These are phyloP conservation scores for Lumnitzera littorea DNA, from an alignment of 345 rosid genomes.

Conservation along the genomic window DNA sequence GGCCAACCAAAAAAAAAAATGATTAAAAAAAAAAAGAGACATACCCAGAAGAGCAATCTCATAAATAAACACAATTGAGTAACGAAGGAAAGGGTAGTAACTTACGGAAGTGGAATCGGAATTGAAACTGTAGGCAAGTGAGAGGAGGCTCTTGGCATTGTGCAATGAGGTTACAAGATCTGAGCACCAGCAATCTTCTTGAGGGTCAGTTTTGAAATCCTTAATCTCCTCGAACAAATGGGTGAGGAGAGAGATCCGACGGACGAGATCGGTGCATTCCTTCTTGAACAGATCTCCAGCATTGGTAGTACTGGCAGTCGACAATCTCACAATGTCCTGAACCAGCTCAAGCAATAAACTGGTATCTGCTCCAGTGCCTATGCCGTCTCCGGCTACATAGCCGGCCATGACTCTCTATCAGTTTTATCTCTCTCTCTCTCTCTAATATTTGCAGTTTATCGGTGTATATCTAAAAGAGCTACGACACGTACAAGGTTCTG, in stretches of 20 bases:
- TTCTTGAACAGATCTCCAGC: conserved; percentile 37
- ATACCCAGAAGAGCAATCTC: too few relatives aligned
- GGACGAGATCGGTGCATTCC: conserved; percentile 74
- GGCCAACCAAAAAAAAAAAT: too few relatives aligned
- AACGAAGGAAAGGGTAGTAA: not conserved
- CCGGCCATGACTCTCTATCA: conserved; percentile 11
- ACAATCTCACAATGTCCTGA: conserved; percentile 9
- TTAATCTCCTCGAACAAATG: conserved; percentile 78
- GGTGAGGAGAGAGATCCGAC: conserved; percentile 60
- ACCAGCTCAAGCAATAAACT: conserved; percentile 13
- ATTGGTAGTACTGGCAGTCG: not conserved
- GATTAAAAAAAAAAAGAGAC: too few relatives aligned
- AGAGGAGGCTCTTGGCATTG: conserved; percentile 53
- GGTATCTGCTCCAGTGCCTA: too few relatives aligned
- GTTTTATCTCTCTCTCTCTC: not conserved
- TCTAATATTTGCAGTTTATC: not conserved
- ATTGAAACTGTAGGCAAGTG: conserved; percentile 28
- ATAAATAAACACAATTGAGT: not conserved
- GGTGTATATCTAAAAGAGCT: conserved; percentile 4
- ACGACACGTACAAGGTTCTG: not conserved
- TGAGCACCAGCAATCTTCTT: conserved; percentile 43
- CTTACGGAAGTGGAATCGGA: conserved; percentile 55
- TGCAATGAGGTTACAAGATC: conserved; percentile 51
- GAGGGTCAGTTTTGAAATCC: conserved; percentile 23
- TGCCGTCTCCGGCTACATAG: conserved; percentile 9